phyloP scores from a whole-genome alignment of 1,284 basidiomycete species.

The Tilletiopsis washingtonensis region DNA sequence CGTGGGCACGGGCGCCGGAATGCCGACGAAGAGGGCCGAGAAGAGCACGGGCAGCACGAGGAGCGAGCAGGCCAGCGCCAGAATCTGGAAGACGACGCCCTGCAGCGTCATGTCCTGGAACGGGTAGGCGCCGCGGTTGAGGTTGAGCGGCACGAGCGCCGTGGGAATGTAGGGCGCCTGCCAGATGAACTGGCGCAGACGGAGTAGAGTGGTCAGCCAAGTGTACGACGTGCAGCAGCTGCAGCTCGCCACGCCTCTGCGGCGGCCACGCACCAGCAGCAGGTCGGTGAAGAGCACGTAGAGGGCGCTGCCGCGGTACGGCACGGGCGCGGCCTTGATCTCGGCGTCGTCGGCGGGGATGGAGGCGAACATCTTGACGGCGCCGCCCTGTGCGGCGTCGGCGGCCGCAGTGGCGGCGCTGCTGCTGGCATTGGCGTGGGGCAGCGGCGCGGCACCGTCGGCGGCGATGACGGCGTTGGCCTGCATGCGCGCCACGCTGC shows the following conservation, averaged over 20 bases:
- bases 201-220: too few relatives aligned
- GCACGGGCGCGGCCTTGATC: too few relatives aligned
- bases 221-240: too few relatives aligned
- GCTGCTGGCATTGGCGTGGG: too few relatives aligned
- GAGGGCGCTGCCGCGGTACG: neutral
- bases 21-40: neutral
- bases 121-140: neutral
- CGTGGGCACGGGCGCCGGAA: neutral
- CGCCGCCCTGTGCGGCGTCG: too few relatives aligned
- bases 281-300: neutral
- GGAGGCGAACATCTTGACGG: too few relatives aligned
- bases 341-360: too few relatives aligned
- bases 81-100: slow-evolving; percentile 1
- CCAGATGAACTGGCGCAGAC: neutral
- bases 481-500: too few relatives aligned
- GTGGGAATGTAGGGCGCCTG: neutral
- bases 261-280: neutral
- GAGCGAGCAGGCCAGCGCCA: neutral
- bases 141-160: neutral
- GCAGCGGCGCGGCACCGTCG: too few relatives aligned
- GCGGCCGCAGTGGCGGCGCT: too few relatives aligned
- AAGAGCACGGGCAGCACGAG: neutral
- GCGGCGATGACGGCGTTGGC: too few relatives aligned
- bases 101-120: slow-evolving; percentile 1
- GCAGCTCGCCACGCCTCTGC: too few relatives aligned